Evolutionary conservation across 2,329 filamentous ascomycete genomes (phyloP).

Genomic region (Teratosphaeria nubilosa): DNA sequence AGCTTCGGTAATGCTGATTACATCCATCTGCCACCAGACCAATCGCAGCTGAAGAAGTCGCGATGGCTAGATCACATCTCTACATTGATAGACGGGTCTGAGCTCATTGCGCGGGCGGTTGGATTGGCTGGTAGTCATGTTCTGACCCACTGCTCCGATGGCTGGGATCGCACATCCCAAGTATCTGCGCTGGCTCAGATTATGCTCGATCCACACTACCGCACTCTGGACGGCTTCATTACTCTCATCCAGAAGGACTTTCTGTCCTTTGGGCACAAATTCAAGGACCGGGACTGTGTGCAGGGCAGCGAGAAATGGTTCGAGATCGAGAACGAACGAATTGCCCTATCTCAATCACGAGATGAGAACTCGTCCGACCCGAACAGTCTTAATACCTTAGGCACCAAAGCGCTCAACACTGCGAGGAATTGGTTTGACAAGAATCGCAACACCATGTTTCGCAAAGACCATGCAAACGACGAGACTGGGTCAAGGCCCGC

Average conservation of each 20-base stretch:
- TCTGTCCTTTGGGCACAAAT: constrained; percentile 97
- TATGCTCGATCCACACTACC: constrained; percentile 89
- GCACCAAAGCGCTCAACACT: constrained; percentile 53
- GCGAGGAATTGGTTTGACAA: constrained; percentile 88
- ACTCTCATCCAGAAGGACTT: constrained; percentile 94
- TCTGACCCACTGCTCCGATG: constrained; percentile 94
- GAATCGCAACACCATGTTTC: constrained; percentile 31
- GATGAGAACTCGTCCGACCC: constrained; percentile 37
- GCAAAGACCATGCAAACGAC: constrained; percentile 53
- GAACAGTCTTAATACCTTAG: constrained; percentile 42
- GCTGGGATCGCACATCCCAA: constrained; percentile 95
- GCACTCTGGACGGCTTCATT: constrained; percentile 89
- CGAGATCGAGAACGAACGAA: constrained; percentile 66
- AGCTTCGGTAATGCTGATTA: constrained; percentile 88
- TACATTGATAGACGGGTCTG: constrained; percentile 72
- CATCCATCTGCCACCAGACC: constrained; percentile 68
- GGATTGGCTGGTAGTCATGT: constrained; percentile 91
- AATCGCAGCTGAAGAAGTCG: constrained; percentile 70
- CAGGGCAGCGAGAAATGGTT: constrained; percentile 94
- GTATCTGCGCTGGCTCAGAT: constrained; percentile 84
- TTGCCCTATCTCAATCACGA: constrained; percentile 37
- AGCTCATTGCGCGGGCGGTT: constrained; percentile 75
- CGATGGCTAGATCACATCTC: constrained; percentile 86
- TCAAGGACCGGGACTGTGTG: constrained; percentile 80
- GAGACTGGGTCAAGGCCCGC: constrained; percentile 30